Percentiles rank a stretch among this genome's conserved stretches.
Evolutionary conservation across 225 moss, liverwort and hornwort genomes (phyloP).

Genomic region (Straminergon stramineum): DNA sequence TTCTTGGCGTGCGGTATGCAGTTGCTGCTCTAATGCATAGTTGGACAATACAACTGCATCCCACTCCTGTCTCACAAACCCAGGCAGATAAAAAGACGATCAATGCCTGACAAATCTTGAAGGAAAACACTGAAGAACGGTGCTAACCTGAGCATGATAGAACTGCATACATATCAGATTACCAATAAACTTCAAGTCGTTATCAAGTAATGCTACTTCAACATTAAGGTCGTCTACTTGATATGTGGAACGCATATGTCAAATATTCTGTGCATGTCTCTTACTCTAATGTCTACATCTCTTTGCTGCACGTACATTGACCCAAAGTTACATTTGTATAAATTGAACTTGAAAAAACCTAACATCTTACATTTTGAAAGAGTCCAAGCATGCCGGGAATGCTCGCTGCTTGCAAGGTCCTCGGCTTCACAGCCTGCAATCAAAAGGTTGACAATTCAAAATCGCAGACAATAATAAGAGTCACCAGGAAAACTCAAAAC

Average conservation of each 20-base stretch:
- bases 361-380: constrained; percentile 77
- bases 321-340: background rate
- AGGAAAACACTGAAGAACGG: background rate
- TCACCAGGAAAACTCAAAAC: background rate
- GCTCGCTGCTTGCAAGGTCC: constrained; percentile 97
- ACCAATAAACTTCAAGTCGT: background rate
- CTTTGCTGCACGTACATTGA: background rate
- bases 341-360: background rate
- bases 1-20: constrained; percentile 93
- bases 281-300: background rate
- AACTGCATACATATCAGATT: background rate
- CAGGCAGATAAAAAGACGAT: background rate
- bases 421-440: constrained; percentile 88
- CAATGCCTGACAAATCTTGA: background rate
- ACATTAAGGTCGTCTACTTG: background rate
- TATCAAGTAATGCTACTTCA: background rate
- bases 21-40: constrained; percentile 90
- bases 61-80: constrained; percentile 67
- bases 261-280: background rate
- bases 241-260: background rate
- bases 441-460: background rate
- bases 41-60: constrained; percentile 91
- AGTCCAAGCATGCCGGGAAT: constrained; percentile 99
- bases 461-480: background rate
- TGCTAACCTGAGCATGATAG: background rate